Conservation (phyloP, 345 rosid genomes). For the Ceriops decandra region DNA sequence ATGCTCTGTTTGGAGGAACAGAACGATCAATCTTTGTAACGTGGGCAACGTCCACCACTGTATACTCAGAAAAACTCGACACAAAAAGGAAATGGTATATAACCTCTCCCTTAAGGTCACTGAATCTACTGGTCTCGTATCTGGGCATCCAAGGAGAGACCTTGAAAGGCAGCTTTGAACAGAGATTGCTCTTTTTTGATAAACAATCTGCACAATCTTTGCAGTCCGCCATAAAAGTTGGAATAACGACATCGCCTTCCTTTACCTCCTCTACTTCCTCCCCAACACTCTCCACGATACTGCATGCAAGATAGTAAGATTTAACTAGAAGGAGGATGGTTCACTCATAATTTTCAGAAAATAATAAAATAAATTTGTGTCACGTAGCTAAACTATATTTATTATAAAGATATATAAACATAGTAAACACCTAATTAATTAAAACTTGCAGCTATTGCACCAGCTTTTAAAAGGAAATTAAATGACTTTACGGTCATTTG, state of each 20-base stretch:
- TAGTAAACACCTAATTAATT: no score
- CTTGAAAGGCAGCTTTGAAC: slow-evolving; percentile 62
- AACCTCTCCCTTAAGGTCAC: slow-evolving; percentile 59
- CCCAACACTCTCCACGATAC: slow-evolving; percentile 85
- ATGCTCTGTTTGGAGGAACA: slow-evolving; percentile 65
- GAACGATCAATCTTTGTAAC: slow-evolving; percentile 58
- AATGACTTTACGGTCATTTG: no score
- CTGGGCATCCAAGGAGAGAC: slow-evolving; percentile 80
- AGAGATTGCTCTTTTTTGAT: slow-evolving; percentile 71
- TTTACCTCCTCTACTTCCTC: slow-evolving; percentile 53
- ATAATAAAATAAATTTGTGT: no score
- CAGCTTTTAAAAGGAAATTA: no score
- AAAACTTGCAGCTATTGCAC: no score
- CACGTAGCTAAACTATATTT: no score
- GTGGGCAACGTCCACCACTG: slow-evolving; percentile 68
- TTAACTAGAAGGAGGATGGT: no score
- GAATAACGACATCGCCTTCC: slow-evolving; percentile 69
- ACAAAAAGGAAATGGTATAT: slow-evolving; percentile 66
- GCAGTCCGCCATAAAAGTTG: slow-evolving; percentile 69
- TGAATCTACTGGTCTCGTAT: slow-evolving; percentile 68
- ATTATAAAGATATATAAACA: no score
- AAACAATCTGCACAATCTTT: slow-evolving; percentile 65
- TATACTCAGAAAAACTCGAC: slow-evolving; percentile 74
- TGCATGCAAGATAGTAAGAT: slow-evolving; percentile 14
- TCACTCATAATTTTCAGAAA: no score